These are phyloP conservation scores for Terfezia claveryi DNA, from an alignment of 495 filamentous ascomycete species.

Conservation along the genomic window DNA sequence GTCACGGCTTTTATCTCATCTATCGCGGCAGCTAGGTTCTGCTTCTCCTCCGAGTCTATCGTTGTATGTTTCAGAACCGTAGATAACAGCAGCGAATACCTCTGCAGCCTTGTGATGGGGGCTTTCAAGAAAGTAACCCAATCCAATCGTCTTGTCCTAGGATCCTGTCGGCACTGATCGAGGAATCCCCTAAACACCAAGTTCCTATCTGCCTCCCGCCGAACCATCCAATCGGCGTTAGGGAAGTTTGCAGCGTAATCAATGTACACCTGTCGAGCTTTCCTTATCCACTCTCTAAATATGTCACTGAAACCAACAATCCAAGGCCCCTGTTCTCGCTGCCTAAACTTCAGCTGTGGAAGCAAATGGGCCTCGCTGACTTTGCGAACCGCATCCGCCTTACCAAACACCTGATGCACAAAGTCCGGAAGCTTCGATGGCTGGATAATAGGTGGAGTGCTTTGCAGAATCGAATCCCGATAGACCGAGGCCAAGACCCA, in stretches of 20 bases:
- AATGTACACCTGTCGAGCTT: conserved; percentile 70
- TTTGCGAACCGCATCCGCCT: conserved; percentile 65
- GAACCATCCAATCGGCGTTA: conserved; percentile 57
- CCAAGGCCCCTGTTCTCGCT: conserved; percentile 91
- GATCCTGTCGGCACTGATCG: conserved; percentile 52
- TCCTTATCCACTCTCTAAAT: conserved; percentile 96
- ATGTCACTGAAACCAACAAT: conserved; percentile 89
- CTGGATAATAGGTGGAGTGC: conserved; percentile 61
- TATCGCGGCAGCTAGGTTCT: conserved; percentile 62
- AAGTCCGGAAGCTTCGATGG: conserved; percentile 55
- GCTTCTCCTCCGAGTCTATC: conserved; percentile 71
- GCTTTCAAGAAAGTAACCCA: conserved; percentile 91
- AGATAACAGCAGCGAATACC: conserved; percentile 63
- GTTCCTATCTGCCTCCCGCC: conserved; percentile 68
- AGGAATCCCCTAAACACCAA: conserved; percentile 71
- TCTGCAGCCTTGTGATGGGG: conserved; percentile 79
- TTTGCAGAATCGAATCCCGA: conserved; percentile 51
- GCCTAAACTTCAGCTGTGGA: conserved; percentile 87
- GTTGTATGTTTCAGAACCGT: conserved; percentile 70
- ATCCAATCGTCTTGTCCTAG: conserved; percentile 61
- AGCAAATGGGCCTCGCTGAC: conserved; percentile 90
- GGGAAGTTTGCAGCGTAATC: conserved; percentile 82
- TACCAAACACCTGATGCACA: conserved; percentile 67
- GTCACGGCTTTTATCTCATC: conserved; percentile 92
- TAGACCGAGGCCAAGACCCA: conserved; percentile 69